Base-by-base conservation (phyloP, 176 grass and related monocot genomes). In the Neostapfia colusana region DNA sequence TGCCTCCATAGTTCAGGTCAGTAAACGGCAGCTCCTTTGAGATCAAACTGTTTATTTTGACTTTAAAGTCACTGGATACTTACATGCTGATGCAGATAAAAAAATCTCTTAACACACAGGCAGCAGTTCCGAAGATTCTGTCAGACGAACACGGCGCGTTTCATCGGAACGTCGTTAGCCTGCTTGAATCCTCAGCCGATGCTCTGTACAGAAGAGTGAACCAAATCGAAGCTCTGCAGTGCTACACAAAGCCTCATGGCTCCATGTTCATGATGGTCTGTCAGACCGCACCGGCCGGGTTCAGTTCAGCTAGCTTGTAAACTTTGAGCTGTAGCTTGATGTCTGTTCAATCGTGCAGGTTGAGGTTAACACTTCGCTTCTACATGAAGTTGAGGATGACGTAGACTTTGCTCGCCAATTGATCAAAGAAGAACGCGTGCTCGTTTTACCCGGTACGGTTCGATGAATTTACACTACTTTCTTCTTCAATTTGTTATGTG, bases 261-360 rank as follows among this genome's bases (percentile, higher is more conserved):
- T 98, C 95, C 21, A 98, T 98, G 95, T 98, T 98, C 81, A 88
- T 98, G 68, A 98, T 94, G 95, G 95, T 98, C 68, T 14, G 85
- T 88, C 2, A 17, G 28, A 68, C 0, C 27, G 34, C 14, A 16
- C 5, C 6, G 8, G 3, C 20, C 4, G 31, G 7, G 58, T 50
- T 49, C 6, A 66, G n/a, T 45, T 37, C 1, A 37, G 40, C 59
- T 41, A n/a, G n/a, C 3, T 0, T 62, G 27, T 23, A 2, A 31
- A 31, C 28, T 77, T 16, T 57, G 25, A 31, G 31, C 31, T 31
- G 31, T 2, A 65, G 10, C 34, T 36, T 36, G 14, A 51, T 60
- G 20, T 25, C 63, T 10, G 45, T 10, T 74, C 65, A 57, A 76
- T 50, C 23, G 13, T 79, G 75, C 69, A 98, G 91, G 95, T 94